Evolutionary conservation across 2,329 filamentous ascomycete genomes (phyloP).

Genomic region (Aureobasidium sp.): DNA sequence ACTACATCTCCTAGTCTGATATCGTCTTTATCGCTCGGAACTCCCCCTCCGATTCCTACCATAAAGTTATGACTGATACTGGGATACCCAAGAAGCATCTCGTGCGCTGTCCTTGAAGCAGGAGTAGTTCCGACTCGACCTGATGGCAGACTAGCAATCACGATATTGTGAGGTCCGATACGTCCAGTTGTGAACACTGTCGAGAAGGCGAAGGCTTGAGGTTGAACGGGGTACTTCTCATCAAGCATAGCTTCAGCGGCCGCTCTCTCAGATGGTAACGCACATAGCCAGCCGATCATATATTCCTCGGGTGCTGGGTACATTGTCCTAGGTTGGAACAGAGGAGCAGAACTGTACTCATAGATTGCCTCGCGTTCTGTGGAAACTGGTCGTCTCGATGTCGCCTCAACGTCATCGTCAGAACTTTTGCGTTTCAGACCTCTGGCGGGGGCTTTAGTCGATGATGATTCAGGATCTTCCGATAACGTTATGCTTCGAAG

Average conservation of each 20-base stretch:
- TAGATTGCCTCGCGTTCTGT: no score
- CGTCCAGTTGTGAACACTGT: conserved; percentile 25
- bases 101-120: conserved; percentile 23
- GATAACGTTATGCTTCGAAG: no score
- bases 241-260: conserved; percentile 26
- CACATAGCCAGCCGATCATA: conserved; percentile 28
- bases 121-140: conserved; percentile 20
- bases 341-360: no score
- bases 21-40: conserved; percentile 14
- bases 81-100: conserved; percentile 25
- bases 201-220: not conserved
- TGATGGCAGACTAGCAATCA: conserved; percentile 25
- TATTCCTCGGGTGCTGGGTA: conserved; percentile 15
- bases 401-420: no score
- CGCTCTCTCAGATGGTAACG: conserved; percentile 25
- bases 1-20: conserved; percentile 32
- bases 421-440: no score
- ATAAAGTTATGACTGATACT: conserved; percentile 18
- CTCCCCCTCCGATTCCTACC: conserved; percentile 29
- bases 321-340: no score
- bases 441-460: no score
- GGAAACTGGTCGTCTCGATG: no score
- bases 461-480: no score
- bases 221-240: conserved; percentile 18
- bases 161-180: conserved; percentile 24